Evolutionary conservation across 495 filamentous ascomycete species (phyloP).

Genomic region (Aspergillus affinis): DNA sequence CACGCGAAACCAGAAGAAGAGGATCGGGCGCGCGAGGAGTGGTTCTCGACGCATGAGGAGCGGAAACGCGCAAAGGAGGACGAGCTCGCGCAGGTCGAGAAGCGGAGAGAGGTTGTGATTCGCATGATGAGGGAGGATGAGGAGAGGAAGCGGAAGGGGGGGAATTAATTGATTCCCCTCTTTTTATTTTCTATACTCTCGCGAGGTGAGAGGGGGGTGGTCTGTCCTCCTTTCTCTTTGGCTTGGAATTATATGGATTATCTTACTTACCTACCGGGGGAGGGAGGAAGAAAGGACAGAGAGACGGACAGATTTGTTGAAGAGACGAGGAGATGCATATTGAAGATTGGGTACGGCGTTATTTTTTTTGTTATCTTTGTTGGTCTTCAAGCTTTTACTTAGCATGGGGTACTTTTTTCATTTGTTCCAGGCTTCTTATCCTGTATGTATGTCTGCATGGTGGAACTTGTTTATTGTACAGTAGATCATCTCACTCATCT

Average conservation of each 20-base stretch:
- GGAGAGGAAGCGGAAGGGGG: conserved; percentile 32
- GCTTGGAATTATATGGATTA: not conserved
- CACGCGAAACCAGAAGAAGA: conserved; percentile 82
- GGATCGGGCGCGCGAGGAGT: conserved; percentile 88
- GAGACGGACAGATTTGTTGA: not conserved
- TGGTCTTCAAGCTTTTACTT: not conserved
- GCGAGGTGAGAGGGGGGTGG: not conserved
- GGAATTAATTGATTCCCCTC: conserved; percentile 21
- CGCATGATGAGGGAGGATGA: conserved; percentile 58
- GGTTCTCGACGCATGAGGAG: conserved; percentile 75
- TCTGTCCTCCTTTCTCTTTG: not conserved
- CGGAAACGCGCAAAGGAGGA: conserved; percentile 61
- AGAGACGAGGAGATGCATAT: not conserved
- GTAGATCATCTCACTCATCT: conserved; percentile 3
- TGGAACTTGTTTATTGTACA: conserved; percentile 10
- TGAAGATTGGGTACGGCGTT: not conserved
- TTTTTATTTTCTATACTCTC: conserved; percentile 5
- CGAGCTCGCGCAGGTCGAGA: conserved; percentile 50
- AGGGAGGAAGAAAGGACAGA: not conserved
- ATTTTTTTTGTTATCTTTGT: not conserved
- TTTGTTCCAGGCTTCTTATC: not conserved
- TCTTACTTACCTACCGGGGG: not conserved
- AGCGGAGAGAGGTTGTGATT: conserved; percentile 46
- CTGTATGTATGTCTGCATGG: not conserved
- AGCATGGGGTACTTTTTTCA: not conserved